Evolutionary conservation across 2,329 filamentous ascomycete species (phyloP).

Genomic region (Colletotrichum coccodes): DNA sequence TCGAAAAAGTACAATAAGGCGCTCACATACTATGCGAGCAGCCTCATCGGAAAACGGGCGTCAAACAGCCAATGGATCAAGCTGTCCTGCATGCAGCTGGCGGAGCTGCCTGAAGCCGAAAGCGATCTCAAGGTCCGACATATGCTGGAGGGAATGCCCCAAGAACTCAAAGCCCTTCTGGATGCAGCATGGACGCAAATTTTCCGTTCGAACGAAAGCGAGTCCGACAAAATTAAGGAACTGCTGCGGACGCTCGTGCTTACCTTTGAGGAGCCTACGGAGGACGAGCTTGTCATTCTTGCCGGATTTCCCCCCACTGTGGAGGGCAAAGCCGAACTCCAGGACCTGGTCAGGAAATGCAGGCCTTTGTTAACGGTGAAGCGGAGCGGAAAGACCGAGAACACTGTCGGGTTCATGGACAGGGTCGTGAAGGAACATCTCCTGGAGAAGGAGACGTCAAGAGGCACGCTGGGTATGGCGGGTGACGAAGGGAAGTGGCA

Average conservation of each 20-base stretch:
- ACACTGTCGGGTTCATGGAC: conserved; percentile 41
- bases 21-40: conserved; percentile 52
- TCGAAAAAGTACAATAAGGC: conserved; percentile 53
- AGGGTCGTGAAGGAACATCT: conserved; percentile 50
- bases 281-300: conserved; percentile 48
- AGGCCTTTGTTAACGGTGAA: conserved; percentile 42
- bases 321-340: conserved; percentile 45
- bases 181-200: conserved; percentile 50
- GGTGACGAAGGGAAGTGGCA: conserved; percentile 51
- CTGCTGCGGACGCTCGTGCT: conserved; percentile 52
- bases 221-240: conserved; percentile 52
- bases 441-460: conserved; percentile 42
- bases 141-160: conserved; percentile 50
- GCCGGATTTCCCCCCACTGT: conserved; percentile 45
- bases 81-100: conserved; percentile 52
- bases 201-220: conserved; percentile 43
- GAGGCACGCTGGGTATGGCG: conserved; percentile 46
- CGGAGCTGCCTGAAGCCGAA: conserved; percentile 48
- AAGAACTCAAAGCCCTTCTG: conserved; percentile 49
- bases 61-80: conserved; percentile 57
- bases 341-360: conserved; percentile 48
- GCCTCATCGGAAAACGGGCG: conserved; percentile 51
- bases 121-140: conserved; percentile 51
- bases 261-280: conserved; percentile 52
- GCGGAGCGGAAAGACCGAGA: conserved; percentile 26